Percentiles rank a stretch among this genome's conserved stretches.
Conservation (phyloP, 495 filamentous ascomycete genomes). For the Aspergillus biplanus region DNA sequence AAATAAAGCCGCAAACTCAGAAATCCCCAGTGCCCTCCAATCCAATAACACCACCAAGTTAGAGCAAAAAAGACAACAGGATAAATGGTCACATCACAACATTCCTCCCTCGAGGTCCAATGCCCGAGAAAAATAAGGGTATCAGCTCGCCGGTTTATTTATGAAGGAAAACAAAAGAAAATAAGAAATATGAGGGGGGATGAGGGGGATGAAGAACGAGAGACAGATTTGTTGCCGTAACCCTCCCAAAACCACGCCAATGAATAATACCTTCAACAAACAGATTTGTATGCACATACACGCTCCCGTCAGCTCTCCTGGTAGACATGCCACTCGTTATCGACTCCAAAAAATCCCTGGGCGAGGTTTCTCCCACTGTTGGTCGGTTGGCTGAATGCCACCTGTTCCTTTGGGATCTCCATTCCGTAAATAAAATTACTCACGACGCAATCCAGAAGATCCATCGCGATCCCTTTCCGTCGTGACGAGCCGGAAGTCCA, state of each 20-base stretch:
- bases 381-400: constrained; percentile 79
- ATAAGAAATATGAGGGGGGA: background rate
- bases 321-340: constrained; percentile 58
- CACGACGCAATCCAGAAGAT: constrained; percentile 64
- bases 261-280: no score
- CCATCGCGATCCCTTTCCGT: constrained; percentile 62
- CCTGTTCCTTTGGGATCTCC: constrained; percentile 61
- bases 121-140: constrained; percentile 29
- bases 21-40: constrained; percentile 17
- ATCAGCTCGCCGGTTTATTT: constrained; percentile 31
- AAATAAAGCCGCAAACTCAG: constrained; percentile 7
- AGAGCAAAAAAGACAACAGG: constrained; percentile 27
- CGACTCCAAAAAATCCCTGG: constrained; percentile 61
- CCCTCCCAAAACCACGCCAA: background rate
- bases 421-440: constrained; percentile 69
- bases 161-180: constrained; percentile 22
- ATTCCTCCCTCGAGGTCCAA: constrained; percentile 25
- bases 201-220: constrained; percentile 11
- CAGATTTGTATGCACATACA: background rate
- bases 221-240: constrained; percentile 5
- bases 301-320: constrained; percentile 35
- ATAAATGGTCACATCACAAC: constrained; percentile 29
- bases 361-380: constrained; percentile 67
- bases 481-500: constrained; percentile 68
- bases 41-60: constrained; percentile 29